Conservation (phyloP, 441 rosid genomes). For the Daphne laureola region DNA sequence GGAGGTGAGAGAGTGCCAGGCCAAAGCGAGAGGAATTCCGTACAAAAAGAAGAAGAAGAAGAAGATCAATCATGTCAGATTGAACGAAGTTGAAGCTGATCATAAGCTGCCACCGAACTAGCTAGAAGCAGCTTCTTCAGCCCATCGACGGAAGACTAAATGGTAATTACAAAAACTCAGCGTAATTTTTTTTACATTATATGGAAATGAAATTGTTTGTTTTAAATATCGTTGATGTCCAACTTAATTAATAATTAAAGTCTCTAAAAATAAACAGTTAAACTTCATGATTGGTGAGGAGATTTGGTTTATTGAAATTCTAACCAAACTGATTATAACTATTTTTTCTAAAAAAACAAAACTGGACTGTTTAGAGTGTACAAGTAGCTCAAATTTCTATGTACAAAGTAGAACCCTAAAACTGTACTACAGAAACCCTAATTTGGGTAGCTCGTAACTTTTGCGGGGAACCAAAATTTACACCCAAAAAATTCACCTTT, state of each 20-base stretch:
- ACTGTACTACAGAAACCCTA: slow-evolving; percentile 32
- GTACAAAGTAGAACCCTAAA: slow-evolving; percentile 25
- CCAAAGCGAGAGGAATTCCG: slow-evolving; percentile 53
- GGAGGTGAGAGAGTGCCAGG: slow-evolving; percentile 52
- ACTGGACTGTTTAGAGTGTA: too few species aligned
- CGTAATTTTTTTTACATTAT: too few species aligned
- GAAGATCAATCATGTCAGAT: slow-evolving; percentile 37
- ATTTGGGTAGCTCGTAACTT: slow-evolving; percentile 1
- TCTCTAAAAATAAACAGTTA: too few species aligned
- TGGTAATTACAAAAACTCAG: slow-evolving; percentile 20
- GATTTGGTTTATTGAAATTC: too few species aligned
- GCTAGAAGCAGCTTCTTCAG: slow-evolving; percentile 4
- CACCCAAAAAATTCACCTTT: slow-evolving; percentile 2
- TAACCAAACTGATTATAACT: too few species aligned
- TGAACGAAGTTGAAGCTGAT: slow-evolving; percentile 27
- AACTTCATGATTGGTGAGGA: too few species aligned
- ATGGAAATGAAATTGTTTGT: too few species aligned
- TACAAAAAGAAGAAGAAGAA: slow-evolving; percentile 52
- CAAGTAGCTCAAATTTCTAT: neutral
- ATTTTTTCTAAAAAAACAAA: too few species aligned
- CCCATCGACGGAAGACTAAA: slow-evolving; percentile 9
- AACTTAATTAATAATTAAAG: too few species aligned
- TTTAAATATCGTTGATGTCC: too few species aligned
- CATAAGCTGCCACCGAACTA: slow-evolving; percentile 20
- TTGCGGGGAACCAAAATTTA: slow-evolving; percentile 2